Evolutionary conservation across 169 alveolate genomes (phyloP), one percentile per base, ranked within the genome.

Genomic region (Sarcocystis neurona): DNA sequence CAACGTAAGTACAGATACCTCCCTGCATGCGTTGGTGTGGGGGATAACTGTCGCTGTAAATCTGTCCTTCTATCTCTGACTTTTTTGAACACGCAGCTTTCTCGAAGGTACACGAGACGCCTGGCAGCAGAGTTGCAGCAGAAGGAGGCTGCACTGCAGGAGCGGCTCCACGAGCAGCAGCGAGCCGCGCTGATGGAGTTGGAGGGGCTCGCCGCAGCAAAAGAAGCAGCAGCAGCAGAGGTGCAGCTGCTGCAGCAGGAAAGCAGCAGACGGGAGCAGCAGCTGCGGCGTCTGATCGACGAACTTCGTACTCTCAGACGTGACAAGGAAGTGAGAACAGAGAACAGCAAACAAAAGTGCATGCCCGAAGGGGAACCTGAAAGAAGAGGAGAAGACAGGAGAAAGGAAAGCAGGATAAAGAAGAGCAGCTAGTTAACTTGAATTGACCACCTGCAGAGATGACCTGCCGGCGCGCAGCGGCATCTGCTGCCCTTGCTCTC

Each of bases 121-220:
- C 79, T 82, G 27, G 63, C 60, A 43, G 56, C 43, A 15, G 88
- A 82, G 79, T 37, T 82, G 60, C 88, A 82, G 79, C 72, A 82
- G 88, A 78, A 82, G 43, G 79, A 82, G 79, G 32, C 34, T 58
- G 44, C 5, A 8, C 63, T 82, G 41, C 60, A 43, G 66, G 34
- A 53, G 78, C 79, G 60, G 79, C 18, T 58, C 39, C 88, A 82
- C 39, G 78, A 82, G 79, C 88, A 70, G 32, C 48, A 86, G 8
- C 30, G 50, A 2, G 60, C 48, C 48, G 70, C 72, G 47, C 68
- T 46, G 79, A 39, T 43, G 2, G 79, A 84, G 63, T 30, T 39
- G 27, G 44, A 60, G 37, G 2, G 48, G 32, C 41, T 63, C 37
- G 27, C 80, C 10, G 75, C 47, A 0, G 34, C 53, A 18, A 72